Evolutionary conservation across 2,329 filamentous ascomycete species (phyloP), one percentile per base, ranked within the genome.

Genomic region (Anisogramma anomala): DNA sequence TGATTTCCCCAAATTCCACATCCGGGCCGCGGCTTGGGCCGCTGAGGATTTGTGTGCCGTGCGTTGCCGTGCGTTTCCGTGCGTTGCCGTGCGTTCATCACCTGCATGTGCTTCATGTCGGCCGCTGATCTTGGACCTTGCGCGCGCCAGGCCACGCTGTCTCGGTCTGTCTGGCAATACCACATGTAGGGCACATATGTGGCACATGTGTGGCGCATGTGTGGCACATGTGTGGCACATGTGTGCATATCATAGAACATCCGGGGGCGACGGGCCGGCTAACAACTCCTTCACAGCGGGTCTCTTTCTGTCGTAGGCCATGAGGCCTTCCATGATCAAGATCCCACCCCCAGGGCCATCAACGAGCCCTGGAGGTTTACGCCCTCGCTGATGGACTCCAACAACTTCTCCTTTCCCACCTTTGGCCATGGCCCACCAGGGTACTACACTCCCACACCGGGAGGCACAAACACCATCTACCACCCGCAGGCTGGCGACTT

Each of bases 291-390:
- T 15, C 27, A 17, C 42, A 85, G 84, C 50, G 54, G 58, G 34
- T 61, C 63, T n/a, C n/a, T n/a, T n/a, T n/a, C n/a, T 36, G 57
- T 47, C 47, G 46, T 61, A 40, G 52, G 49, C 45, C 64, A 64
- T 52, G 63, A 66, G 43, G 61, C 58, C 27, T 77, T 74, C 52
- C 63, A 66, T 58, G 83, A 91, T 61, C 76, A 83, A 54, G 86
- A 94, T 55, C 82, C 84, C 15, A 94, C 85, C 3, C 85, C 86
- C 4, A 77, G 83, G 57, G 82, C 79, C 14, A 74, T 82, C 31
- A 79, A 82, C 54, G 87, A 95, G 52, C 78, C 74, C 52, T 91
- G 88, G 79, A 76, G 83, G 50, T 87, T 94, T 55, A 94, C 88
- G 2, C 86, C 88, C 3, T 91, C 87, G 17, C 68, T 94, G 43